Percentiles rank a stretch among this genome's conserved stretches.
These are phyloP conservation scores for Cubamyces lactineus DNA, from an alignment of 768 basidiomycete genomes.

Conservation along the genomic window DNA sequence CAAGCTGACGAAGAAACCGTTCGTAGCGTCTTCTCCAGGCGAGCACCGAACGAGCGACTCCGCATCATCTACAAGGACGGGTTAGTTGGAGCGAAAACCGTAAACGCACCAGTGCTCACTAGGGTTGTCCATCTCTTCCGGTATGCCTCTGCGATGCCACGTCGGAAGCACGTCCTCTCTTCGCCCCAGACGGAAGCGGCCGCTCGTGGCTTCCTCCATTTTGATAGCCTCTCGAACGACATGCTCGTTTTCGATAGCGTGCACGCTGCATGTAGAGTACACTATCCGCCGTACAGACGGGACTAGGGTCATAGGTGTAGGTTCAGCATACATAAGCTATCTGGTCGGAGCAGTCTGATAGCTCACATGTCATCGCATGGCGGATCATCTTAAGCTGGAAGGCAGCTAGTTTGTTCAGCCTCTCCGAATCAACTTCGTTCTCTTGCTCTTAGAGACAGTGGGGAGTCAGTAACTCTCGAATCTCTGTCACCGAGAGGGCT, in stretches of 20 bases:
- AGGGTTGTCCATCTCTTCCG: slow-evolving; percentile 60
- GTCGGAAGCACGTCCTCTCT: slow-evolving; percentile 67
- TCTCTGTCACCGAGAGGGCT: neutral
- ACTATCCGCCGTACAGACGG: slow-evolving; percentile 79
- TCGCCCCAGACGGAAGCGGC: slow-evolving; percentile 71
- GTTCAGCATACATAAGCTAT: neutral
- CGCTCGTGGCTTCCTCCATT: slow-evolving; percentile 65
- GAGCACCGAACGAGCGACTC: slow-evolving; percentile 70
- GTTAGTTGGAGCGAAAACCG: neutral
- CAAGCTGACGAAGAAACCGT: slow-evolving; percentile 98
- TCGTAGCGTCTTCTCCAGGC: slow-evolving; percentile 84
- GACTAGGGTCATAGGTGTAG: slow-evolving; percentile 48
- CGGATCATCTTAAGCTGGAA: slow-evolving; percentile 92
- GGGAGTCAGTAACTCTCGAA: neutral
- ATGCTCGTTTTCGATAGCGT: slow-evolving; percentile 90
- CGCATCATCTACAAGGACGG: slow-evolving; percentile 50
- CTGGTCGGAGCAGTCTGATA: neutral
- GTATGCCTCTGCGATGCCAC: slow-evolving; percentile 82
- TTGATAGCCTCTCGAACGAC: slow-evolving; percentile 78
- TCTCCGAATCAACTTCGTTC: slow-evolving; percentile 61
- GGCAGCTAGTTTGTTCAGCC: slow-evolving; percentile 79
- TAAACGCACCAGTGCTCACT: slow-evolving; percentile 40
- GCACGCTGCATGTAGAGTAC: slow-evolving; percentile 97
- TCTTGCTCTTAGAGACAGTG: slow-evolving; percentile 49
- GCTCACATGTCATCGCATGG: slow-evolving; percentile 93